Conservation (phyloP, 2,329 filamentous ascomycete species). For the Fusarium chaquense region DNA sequence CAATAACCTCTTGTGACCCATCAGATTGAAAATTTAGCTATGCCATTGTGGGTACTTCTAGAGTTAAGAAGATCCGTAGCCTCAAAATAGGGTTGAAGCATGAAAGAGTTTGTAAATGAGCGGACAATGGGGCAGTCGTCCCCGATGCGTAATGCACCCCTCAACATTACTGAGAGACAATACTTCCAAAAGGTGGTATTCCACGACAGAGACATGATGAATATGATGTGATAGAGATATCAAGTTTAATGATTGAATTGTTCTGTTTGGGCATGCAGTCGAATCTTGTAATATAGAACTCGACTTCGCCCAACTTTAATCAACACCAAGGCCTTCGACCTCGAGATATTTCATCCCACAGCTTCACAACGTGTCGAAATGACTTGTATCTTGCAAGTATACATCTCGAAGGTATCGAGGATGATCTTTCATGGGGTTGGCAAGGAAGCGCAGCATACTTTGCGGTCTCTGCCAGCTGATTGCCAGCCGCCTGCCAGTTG, state of each 20-base stretch:
- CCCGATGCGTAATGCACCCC: not conserved
- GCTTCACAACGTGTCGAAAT: not conserved
- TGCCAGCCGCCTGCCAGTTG: constrained; percentile 7
- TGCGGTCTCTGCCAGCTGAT: not conserved
- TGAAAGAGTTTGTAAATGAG: too few species aligned
- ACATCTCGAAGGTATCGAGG: not conserved
- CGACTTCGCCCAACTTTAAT: not conserved
- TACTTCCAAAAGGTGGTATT: not conserved
- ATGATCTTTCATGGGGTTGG: not conserved
- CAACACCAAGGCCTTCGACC: constrained; percentile 8
- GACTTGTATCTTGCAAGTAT: not conserved
- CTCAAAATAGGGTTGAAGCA: too few species aligned
- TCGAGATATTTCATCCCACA: constrained; percentile 10
- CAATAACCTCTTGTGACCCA: too few species aligned
- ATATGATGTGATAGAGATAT: not conserved
- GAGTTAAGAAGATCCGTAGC: too few species aligned
- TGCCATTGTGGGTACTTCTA: too few species aligned
- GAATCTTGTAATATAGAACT: not conserved
- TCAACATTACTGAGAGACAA: constrained; percentile 12
- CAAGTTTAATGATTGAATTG: not conserved
- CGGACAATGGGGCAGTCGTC: not conserved
- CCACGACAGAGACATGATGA: not conserved
- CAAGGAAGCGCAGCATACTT: not conserved
- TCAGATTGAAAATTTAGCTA: too few species aligned
- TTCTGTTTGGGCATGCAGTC: not conserved